Base-by-base conservation (phyloP, 805 yeast species). In the Saccharomycopsis sp. region DNA sequence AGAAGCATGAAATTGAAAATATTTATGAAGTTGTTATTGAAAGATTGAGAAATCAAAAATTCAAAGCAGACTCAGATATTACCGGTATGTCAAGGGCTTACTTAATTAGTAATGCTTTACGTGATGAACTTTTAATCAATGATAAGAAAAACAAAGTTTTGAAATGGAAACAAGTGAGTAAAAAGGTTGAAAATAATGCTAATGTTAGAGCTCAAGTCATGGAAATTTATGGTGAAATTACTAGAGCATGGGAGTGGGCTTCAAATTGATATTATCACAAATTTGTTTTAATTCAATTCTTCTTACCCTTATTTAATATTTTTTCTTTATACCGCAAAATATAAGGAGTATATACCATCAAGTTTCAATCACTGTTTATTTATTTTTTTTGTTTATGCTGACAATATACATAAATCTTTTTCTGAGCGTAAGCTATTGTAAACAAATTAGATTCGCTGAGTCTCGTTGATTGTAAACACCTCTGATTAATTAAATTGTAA, bases 171-270 rank as follows among this genome's bases (percentile, higher is more conserved):
- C 53, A 56, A 19, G 76, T 85, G 2, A 62, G 67, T 34, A 59
- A 59, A 17, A 63, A 60, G 25, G 69, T 87, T 4, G 94, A 84
- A 49, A 59, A 62, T 34, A 80, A 83, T 55, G 63, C 81, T 18
- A 79, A 79, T 51, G 73, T 87, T 10, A 70, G 76, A 43, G 64
- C 69, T 14, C 67, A 73, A 29, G 67, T 79, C 41, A 60, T 74
- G 41, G 96, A 87, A 55, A 68, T 78, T 21, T 82, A 80, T 52
- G 96, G 96, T 14, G 96, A 87, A 49, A 82, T 87, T 45, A 74
- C 82, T 69, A 76, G 76, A 53, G 84, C 84, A 27, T 83, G 94
- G 85, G 86, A 85, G 54, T 87, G 95, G 95, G 68, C 77, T 28
- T 74, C 77, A n/a, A 19, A 36, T 26, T 39, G 31, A 27, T 9